Percentiles rank a stretch among this genome's conserved stretches.
phyloP scores from a whole-genome alignment of 2,329 filamentous ascomycete species.

The Diaporthe humulicola region DNA sequence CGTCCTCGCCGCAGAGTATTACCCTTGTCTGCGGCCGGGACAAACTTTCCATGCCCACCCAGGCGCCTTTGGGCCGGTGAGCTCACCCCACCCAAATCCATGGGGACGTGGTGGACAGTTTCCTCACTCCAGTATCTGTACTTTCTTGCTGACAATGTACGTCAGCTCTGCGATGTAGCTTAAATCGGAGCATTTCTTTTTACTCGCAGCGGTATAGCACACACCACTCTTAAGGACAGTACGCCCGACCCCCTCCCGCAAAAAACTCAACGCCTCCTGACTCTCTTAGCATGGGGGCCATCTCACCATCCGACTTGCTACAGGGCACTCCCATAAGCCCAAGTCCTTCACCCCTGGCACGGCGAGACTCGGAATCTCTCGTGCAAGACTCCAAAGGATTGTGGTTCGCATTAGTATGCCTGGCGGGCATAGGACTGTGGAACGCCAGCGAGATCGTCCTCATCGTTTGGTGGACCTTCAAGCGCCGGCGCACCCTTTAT shows the following conservation, averaged over 20 bases:
- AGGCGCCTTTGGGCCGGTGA: not conserved
- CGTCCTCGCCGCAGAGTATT: not conserved
- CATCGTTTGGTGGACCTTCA: slow-evolving; percentile 31
- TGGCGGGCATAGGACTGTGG: slow-evolving; percentile 32
- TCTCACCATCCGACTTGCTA: not conserved
- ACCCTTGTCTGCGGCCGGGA: not conserved
- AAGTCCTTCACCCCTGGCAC: not conserved
- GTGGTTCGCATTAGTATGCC: slow-evolving; percentile 20
- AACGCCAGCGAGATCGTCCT: slow-evolving; percentile 32
- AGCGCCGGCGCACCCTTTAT: slow-evolving; percentile 13
- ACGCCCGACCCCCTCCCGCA: not conserved
- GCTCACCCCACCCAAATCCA: not conserved
- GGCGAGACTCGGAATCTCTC: not conserved
- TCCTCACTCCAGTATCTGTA: not conserved
- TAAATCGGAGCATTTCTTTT: not conserved
- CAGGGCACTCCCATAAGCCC: not conserved
- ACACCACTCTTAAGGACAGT: not conserved
- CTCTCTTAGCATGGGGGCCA: not conserved
- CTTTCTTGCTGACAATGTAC: not conserved
- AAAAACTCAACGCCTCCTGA: not conserved
- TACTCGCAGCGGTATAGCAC: not conserved
- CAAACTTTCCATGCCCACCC: slow-evolving; percentile 7
- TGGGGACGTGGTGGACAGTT: not conserved
- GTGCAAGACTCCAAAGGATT: slow-evolving; percentile 2
- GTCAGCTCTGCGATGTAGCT: not conserved